Base-by-base conservation (phyloP, 768 basidiomycete species). In the Zangia roseola region DNA sequence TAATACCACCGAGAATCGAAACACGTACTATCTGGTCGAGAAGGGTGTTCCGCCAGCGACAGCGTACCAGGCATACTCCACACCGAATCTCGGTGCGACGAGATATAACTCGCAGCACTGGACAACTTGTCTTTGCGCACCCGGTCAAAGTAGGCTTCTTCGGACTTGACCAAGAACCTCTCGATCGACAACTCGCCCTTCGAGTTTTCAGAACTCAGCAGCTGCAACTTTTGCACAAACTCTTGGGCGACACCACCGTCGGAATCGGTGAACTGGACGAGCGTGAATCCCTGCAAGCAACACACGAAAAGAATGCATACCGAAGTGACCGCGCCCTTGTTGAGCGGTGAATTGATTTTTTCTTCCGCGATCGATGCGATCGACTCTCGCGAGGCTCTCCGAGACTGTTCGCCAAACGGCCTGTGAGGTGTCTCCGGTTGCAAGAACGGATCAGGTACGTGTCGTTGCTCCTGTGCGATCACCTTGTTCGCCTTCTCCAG, bases 161-260 rank as follows among this genome's bases (percentile, higher is more conserved):
- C 94, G 55, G 88, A 92, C 74, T 94, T 95, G 54, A 83, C 75
- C 55, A 97, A 71, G 76, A 76, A 97, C 66, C 88, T 88, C 66
- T 95, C 94, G 57, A 97, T 97, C 26, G 91, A 95, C 21, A 97
- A 67, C 56, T 95, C 93, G 45, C 83, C 80, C 71, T 92, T 90
- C 6, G 94, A 94, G 65, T 95, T 97, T 47, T 91, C 88, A 0
- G 92, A 75, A 37, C 80, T 84, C 49, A 95, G 78, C 48, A 63
- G 63, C 62, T 91, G 87, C 34, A 97, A 70, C 65, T 88, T 92
- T 59, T 88, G 83, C 9, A 93, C 89, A 68, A 95, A 97, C 47
- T 90, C 85, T 30, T 86, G 80, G 10, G 92, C 88, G 42, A 97
- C 93, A 40, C 91, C 91, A 30, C 94, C 94, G 64, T 95, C 92